These are phyloP conservation scores for Poronia punctata DNA, from an alignment of 495 filamentous ascomycete genomes.

Conservation along the genomic window DNA sequence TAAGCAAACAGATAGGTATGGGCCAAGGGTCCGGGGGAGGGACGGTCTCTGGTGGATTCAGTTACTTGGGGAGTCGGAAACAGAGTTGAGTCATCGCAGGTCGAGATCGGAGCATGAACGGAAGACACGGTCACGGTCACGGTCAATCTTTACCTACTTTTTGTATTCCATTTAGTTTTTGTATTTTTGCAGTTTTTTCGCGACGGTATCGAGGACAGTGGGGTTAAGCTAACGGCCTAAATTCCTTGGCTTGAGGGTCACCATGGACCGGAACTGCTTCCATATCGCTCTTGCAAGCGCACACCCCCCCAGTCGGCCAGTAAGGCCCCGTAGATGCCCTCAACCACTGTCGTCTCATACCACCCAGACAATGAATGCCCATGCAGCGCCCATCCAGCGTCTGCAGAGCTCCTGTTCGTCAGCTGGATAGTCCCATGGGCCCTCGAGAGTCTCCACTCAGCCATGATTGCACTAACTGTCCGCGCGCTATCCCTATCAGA, in stretches of 20 bases:
- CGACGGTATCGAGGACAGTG: constrained; percentile 24
- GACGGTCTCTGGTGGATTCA: too few species aligned
- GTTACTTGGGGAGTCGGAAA: too few species aligned
- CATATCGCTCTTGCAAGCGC: constrained; percentile 21
- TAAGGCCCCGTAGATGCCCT: too few species aligned
- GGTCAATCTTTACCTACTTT: constrained; percentile 10
- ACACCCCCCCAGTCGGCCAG: constrained; percentile 10
- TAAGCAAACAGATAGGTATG: too few species aligned
- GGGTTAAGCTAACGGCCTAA: constrained; percentile 14
- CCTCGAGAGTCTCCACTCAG: constrained; percentile 22
- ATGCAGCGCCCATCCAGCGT: too few species aligned
- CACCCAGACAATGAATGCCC: too few species aligned
- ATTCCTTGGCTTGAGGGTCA: constrained; percentile 25
- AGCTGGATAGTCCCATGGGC: constrained; percentile 20
- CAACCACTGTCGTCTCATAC: constrained; percentile 10
- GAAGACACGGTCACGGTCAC: too few species aligned
- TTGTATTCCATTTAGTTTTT: too few species aligned
- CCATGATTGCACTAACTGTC: constrained; percentile 7
- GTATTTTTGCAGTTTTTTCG: too few species aligned
- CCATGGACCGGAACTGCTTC: constrained; percentile 23
- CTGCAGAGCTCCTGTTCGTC: constrained; percentile 25
- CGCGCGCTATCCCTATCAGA: constrained; percentile 13
- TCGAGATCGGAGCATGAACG: not conserved
- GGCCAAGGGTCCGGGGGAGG: too few species aligned
- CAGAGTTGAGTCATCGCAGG: too few species aligned